phyloP scores from a whole-genome alignment of 352 stramenopile species.

The Phytophthora uliginosa region DNA sequence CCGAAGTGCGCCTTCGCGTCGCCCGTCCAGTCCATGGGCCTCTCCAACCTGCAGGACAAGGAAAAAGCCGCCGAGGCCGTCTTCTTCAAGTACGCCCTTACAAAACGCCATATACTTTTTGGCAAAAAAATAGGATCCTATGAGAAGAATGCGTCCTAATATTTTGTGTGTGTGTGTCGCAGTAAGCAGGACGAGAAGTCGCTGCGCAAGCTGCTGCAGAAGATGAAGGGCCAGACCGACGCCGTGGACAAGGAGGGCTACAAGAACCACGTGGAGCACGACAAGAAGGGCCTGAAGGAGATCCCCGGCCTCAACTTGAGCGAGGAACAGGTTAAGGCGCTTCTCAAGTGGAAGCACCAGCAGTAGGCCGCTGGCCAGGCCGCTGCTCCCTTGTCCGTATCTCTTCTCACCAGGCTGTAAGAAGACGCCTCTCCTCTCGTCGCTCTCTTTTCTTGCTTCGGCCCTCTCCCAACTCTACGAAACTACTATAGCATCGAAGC shows the following conservation, averaged over 20 bases:
- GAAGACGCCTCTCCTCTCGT: conserved; percentile 7
- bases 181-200: conserved; percentile 92
- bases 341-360: conserved; percentile 93
- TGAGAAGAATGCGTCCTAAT: too few relatives aligned
- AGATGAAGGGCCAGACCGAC: conserved; percentile 89
- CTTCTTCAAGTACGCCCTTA: conserved; percentile 86
- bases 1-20: conserved; percentile 62
- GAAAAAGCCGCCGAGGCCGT: conserved; percentile 79
- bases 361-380: conserved; percentile 55
- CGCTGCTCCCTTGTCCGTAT: conserved; percentile 5
- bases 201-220: conserved; percentile 89
- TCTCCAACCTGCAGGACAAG: conserved; percentile 70
- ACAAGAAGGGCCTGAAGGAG: conserved; percentile 78
- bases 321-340: conserved; percentile 75
- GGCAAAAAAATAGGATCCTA: neutral
- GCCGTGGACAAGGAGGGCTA: conserved; percentile 63
- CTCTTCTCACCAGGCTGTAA: conserved; percentile 8
- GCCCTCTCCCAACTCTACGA: neutral
- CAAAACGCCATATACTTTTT: conserved; percentile 13
- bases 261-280: conserved; percentile 82
- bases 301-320: conserved; percentile 73
- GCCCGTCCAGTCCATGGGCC: conserved; percentile 57
- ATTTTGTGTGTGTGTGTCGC: conserved; percentile 4
- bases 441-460: conserved; percentile 2
- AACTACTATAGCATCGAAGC: conserved; percentile 15